Conservation (phyloP, 2,329 filamentous ascomycete genomes). For the Cladophialophora chaetospira region DNA sequence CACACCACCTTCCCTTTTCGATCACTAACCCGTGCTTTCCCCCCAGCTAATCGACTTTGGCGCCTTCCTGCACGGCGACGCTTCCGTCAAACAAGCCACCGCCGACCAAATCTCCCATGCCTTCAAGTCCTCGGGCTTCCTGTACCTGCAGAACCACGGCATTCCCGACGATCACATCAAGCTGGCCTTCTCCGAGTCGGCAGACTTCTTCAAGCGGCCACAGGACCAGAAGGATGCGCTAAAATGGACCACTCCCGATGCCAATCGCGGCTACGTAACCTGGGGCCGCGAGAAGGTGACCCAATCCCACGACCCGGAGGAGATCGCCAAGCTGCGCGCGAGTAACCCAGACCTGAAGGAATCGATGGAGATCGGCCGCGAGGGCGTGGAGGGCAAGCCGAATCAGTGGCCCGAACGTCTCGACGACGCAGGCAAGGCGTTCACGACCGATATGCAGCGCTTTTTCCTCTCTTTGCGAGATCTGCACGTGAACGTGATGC, state of each 20-base stretch:
- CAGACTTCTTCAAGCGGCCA: conserved; percentile 69
- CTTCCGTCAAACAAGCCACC: conserved; percentile 62
- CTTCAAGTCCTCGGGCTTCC: conserved; percentile 84
- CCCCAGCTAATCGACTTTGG: conserved; percentile 75
- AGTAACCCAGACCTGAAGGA: conserved; percentile 59
- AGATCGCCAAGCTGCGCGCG: conserved; percentile 61
- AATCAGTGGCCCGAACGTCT: conserved; percentile 73
- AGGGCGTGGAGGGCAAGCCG: conserved; percentile 62
- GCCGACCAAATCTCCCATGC: conserved; percentile 74
- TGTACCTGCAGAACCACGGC: conserved; percentile 81
- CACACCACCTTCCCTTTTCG: conserved; percentile 11
- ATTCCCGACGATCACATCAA: conserved; percentile 63
- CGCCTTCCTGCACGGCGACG: conserved; percentile 66
- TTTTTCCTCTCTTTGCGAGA: conserved; percentile 76
- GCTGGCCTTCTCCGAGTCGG: conserved; percentile 67
- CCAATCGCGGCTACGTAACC: conserved; percentile 73
- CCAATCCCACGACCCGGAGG: conserved; percentile 55
- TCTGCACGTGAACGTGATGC: conserved; percentile 77
- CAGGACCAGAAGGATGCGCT: conserved; percentile 64
- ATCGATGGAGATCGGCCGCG: conserved; percentile 62
- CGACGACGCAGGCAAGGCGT: conserved; percentile 57
- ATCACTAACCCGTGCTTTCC: background rate
- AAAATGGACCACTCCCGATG: conserved; percentile 70
- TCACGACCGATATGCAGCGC: conserved; percentile 70
- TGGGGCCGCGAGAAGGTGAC: conserved; percentile 73